Evolutionary conservation across 352 stramenopile species (phyloP).

Genomic region (Phytophthora sojae): DNA sequence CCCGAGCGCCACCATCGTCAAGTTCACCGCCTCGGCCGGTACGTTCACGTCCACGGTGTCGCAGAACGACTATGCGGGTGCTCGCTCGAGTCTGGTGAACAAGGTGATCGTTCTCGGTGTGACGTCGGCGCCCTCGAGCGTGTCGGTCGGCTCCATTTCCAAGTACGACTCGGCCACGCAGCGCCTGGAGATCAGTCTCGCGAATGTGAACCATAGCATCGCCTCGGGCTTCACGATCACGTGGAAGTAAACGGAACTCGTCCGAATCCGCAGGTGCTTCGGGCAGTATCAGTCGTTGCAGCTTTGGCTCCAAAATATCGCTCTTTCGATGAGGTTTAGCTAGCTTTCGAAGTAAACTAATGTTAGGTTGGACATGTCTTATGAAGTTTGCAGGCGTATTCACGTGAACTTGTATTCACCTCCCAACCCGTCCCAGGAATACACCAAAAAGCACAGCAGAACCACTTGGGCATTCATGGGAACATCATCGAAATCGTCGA

Average conservation of each 20-base stretch:
- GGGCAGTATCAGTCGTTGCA: neutral
- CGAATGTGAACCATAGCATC: conserved; percentile 30
- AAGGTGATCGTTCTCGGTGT: conserved; percentile 46
- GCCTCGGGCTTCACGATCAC: conserved; percentile 35
- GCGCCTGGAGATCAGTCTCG: conserved; percentile 40
- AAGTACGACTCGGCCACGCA: conserved; percentile 40
- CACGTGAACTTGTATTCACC: too few relatives aligned
- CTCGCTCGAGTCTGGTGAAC: conserved; percentile 30
- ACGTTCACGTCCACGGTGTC: conserved; percentile 28
- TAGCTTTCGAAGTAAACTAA: neutral
- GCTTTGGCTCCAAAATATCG: neutral
- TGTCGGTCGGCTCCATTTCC: conserved; percentile 39
- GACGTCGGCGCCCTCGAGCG: conserved; percentile 24
- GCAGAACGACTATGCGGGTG: conserved; percentile 31
- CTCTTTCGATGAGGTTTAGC: neutral
- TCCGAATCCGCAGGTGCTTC: too few relatives aligned
- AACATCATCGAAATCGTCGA: too few relatives aligned
- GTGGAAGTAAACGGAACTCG: conserved; percentile 23
- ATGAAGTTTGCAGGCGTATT: too few relatives aligned
- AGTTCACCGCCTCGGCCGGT: conserved; percentile 39
- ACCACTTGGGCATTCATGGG: too few relatives aligned
- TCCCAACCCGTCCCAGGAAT: too few relatives aligned
- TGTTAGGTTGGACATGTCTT: conserved; percentile 5
- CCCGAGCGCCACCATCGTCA: conserved; percentile 40
- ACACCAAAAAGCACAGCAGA: too few relatives aligned